These are phyloP conservation scores for Pezizomycotina sp. DNA, from an alignment of 2,329 filamentous ascomycete genomes.

Conservation along the genomic window DNA sequence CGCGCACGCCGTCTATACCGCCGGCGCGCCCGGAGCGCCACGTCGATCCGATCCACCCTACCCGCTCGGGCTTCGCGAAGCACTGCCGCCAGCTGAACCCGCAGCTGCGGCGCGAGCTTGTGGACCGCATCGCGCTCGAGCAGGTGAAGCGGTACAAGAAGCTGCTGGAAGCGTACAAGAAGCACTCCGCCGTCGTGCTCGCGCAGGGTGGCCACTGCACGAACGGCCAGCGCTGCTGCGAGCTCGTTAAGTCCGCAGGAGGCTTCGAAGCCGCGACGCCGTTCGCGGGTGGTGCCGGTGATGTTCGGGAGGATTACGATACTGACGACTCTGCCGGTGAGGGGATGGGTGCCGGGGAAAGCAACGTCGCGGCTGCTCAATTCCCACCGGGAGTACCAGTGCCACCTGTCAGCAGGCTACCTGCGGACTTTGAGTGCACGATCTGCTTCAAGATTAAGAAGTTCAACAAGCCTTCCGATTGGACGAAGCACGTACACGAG, in stretches of 20 bases:
- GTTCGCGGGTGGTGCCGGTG: conserved; percentile 18
- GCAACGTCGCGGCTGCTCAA: conserved; percentile 52
- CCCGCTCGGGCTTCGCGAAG: conserved; percentile 55
- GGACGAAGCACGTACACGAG: conserved; percentile 92
- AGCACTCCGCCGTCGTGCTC: conserved; percentile 48
- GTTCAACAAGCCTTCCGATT: conserved; percentile 82
- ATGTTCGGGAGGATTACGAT: conserved; percentile 44
- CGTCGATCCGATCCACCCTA: conserved; percentile 56
- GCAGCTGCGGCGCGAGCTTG: conserved; percentile 47
- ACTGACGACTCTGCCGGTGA: conserved; percentile 40
- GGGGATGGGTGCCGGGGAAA: conserved; percentile 43
- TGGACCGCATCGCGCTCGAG: conserved; percentile 68
- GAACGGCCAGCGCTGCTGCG: conserved; percentile 26
- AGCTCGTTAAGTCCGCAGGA: conserved; percentile 25
- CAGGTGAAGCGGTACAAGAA: conserved; percentile 65
- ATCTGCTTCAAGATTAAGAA: conserved; percentile 73
- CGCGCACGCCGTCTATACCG: conserved; percentile 39
- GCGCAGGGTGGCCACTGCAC: conserved; percentile 28
- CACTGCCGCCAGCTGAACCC: conserved; percentile 62
- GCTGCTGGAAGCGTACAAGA: conserved; percentile 51
- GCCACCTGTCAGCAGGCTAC: conserved; percentile 59
- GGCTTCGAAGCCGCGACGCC: conserved; percentile 12
- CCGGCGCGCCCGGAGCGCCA: conserved; percentile 15
- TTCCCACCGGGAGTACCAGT: conserved; percentile 69
- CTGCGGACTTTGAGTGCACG: conserved; percentile 78